Evolutionary conservation across 495 filamentous ascomycete species (phyloP), one percentile per base, ranked within the genome.

Genomic region (Glarea lozoyensis): DNA sequence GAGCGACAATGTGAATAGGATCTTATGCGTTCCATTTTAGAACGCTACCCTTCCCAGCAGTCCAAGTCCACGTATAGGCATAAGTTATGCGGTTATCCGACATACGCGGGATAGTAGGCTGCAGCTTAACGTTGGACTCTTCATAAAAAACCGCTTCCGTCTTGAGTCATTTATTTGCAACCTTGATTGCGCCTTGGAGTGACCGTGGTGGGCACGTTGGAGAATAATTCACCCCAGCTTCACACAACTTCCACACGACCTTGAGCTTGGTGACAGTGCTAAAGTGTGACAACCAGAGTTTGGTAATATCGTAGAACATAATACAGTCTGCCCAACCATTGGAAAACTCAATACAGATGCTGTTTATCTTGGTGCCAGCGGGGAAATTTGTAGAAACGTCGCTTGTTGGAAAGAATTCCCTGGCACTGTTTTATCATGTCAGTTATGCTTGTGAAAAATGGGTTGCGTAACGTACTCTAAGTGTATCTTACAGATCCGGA

Each of bases 151-250:
- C n/a, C n/a, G 31, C 31, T 34, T 34, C 31, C 17, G n/a, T 13
- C 31, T 34, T 34, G 12, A 34, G 17, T 16, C 31, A 34, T 16
- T 34, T 34, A 34, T 34, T 34, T 16, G 31, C 31, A 34, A 34
- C 31, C 31, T 16, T 6, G 17, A 34, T 34, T 13, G 31, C 31
- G 17, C 31, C 31, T 16, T 34, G n/a, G 6, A 34, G 17, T 34
- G 31, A 11, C 17, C 17, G 12, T 4, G 25, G 25, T 29, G 25
- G 25, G 25, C n/a, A 29, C n/a, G 31, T 11, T 11, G 31, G 17
- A 4, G 4, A 11, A 7, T 4, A 6, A 13, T 34, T 6, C 5
- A 13, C 17, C n/a, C 31, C 5, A 6, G 5, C 12, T 6, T 4
- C 17, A 16, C 31, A 13, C 12, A 7, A 11, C 5, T 34, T 34